Evolutionary conservation across 805 yeast species (phyloP), one percentile per base, ranked within the genome.

Genomic region (Barnettozyma salicaria): DNA sequence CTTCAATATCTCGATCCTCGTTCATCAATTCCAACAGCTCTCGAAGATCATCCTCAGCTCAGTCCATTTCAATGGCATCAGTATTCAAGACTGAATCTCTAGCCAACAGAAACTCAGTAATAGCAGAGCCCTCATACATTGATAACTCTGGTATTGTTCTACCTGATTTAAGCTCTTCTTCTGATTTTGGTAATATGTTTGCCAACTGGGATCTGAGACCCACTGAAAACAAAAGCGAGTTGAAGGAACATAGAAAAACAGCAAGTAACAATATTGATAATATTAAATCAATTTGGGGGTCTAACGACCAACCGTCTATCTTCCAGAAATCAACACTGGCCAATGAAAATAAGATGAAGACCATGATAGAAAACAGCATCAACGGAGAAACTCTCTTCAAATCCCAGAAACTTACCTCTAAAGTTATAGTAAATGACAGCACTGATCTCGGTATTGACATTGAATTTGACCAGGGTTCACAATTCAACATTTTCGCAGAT

Each of bases 121-220:
- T 27, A 28, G 29, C 37, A 38, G 16, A 21, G 23, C 7, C 5
- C 18, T 20, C 37, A 38, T 6, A 17, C 31, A 22, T 31, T 21
- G 36, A 26, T 9, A 8, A 20, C 4, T 31, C 39, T 4, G 33
- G 20, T 7, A 7, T 34, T 27, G 26, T 34, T 19, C 57, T 72
- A 34, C 77, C 77, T 4, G 72, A 72, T 42, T 34, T 70, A 19
- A 64, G 74, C 1, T 62, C 61, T 24, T 71, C 69, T 30, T 70
- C 76, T 3, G 76, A 71, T 12, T 66, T 72, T 50, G 74, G 62
- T 32, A 55, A 56, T 32, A 70, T 68, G 30, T 69, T 72, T 49
- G 55, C 55, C 20, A 56, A 56, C 14, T 58, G 67, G 50, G 52
- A 55, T 23, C 27, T 45, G 17, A 18, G 39, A 9, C 37, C 31